Conservation (phyloP, 2,329 filamentous ascomycete genomes). For the Lasiodiplodia theobromae region DNA sequence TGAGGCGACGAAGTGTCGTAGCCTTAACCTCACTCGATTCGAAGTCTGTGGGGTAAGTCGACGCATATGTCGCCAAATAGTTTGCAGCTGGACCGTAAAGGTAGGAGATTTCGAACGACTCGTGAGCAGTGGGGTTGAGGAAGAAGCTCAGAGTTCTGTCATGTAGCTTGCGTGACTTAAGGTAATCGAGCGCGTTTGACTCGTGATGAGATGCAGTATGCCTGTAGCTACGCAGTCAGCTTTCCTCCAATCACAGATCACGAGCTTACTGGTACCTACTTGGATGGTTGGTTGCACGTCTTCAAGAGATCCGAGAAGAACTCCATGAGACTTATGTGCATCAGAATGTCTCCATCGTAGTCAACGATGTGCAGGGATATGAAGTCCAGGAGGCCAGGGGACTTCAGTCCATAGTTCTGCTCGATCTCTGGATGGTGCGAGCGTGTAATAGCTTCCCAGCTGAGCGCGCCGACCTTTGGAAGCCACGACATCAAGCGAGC, state of each 20-base stretch:
- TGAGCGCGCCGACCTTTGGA: slow-evolving; percentile 59
- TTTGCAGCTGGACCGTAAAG: slow-evolving; percentile 62
- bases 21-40: slow-evolving; percentile 49
- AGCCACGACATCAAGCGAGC: slow-evolving; percentile 66
- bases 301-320: slow-evolving; percentile 64
- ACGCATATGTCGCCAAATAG: slow-evolving; percentile 65
- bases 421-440: slow-evolving; percentile 63
- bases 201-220: slow-evolving; percentile 33
- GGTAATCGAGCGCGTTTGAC: slow-evolving; percentile 58
- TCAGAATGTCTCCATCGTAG: slow-evolving; percentile 61
- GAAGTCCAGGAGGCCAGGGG: slow-evolving; percentile 60
- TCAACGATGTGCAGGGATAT: slow-evolving; percentile 64
- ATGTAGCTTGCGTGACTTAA: slow-evolving; percentile 60
- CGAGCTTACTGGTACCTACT: background rate
- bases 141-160: slow-evolving; percentile 58
- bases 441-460: slow-evolving; percentile 61
- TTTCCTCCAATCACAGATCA: background rate
- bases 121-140: slow-evolving; percentile 58
- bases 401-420: slow-evolving; percentile 42
- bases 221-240: background rate
- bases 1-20: slow-evolving; percentile 37
- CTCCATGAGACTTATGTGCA: slow-evolving; percentile 66
- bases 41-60: slow-evolving; percentile 62
- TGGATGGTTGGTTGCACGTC: slow-evolving; percentile 36
- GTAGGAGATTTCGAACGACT: slow-evolving; percentile 61